Percentiles rank a stretch among this genome's conserved stretches.
phyloP scores from a whole-genome alignment of 805 yeast genomes.

The Danielia oregonensis region DNA sequence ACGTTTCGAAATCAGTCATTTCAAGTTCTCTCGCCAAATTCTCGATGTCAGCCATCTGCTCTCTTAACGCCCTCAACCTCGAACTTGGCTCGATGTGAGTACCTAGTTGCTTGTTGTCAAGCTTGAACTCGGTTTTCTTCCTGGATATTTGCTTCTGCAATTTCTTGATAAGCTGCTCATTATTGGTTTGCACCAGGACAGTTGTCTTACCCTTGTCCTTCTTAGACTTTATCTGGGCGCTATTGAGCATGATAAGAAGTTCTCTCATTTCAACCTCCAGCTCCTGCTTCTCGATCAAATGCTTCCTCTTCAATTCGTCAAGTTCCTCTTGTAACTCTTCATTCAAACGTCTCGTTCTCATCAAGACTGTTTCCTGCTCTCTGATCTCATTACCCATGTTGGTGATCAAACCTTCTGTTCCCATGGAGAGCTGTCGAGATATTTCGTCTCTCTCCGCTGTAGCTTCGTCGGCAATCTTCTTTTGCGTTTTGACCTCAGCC shows the following conservation, averaged over 20 bases:
- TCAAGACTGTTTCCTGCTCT: slow-evolving; percentile 58
- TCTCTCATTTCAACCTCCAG: slow-evolving; percentile 77
- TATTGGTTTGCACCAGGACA: slow-evolving; percentile 29
- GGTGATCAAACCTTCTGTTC: slow-evolving; percentile 70
- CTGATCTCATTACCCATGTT: slow-evolving; percentile 56
- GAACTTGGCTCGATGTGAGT: slow-evolving; percentile 70
- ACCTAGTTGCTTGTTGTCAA: slow-evolving; percentile 45
- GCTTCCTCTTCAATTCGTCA: slow-evolving; percentile 57
- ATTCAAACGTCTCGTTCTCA: slow-evolving; percentile 57
- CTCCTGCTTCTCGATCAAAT: slow-evolving; percentile 64
- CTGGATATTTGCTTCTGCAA: slow-evolving; percentile 44
- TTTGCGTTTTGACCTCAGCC: slow-evolving; percentile 18
- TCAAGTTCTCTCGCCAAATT: slow-evolving; percentile 83
- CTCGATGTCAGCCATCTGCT: slow-evolving; percentile 81
- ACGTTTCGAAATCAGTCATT: slow-evolving; percentile 68
- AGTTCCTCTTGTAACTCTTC: slow-evolving; percentile 58
- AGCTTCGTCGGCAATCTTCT: slow-evolving; percentile 26
- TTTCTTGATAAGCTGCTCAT: slow-evolving; percentile 36
- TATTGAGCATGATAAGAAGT: slow-evolving; percentile 60
- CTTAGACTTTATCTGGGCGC: slow-evolving; percentile 30
- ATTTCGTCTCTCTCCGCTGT: slow-evolving; percentile 47
- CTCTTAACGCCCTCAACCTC: slow-evolving; percentile 68
- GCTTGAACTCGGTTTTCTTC: slow-evolving; percentile 44
- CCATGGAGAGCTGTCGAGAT: slow-evolving; percentile 63
- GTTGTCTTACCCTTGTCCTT: slow-evolving; percentile 36